phyloP scores from a whole-genome alignment of 495 filamentous ascomycete genomes.

The Tuber umbilicatum region DNA sequence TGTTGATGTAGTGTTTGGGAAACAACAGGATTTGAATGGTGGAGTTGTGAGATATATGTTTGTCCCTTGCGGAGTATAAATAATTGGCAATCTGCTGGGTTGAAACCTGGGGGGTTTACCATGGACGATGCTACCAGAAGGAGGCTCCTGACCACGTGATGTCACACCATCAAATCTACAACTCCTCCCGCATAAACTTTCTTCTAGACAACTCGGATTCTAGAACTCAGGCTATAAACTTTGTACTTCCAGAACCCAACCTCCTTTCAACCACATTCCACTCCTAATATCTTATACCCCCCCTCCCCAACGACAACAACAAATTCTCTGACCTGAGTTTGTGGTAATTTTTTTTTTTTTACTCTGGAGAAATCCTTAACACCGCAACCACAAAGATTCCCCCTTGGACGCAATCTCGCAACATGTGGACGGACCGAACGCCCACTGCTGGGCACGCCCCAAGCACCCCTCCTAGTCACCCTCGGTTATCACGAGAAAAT shows the following conservation, averaged over 20 bases:
- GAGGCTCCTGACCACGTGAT: background rate
- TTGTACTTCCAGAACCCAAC: background rate
- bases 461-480: background rate
- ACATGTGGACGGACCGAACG: background rate
- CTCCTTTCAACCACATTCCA: background rate
- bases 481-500: background rate
- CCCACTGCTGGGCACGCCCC: background rate
- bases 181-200: background rate
- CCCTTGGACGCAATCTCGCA: background rate
- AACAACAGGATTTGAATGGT: background rate
- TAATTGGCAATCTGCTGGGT: background rate
- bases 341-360: background rate
- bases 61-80: background rate
- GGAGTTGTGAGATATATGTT: background rate
- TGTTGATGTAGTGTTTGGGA: background rate
- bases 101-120: background rate
- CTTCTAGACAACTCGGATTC: background rate
- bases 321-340: background rate
- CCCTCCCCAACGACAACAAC: background rate
- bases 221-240: background rate
- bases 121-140: background rate
- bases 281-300: background rate
- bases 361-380: background rate
- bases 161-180: background rate
- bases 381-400: background rate